These are phyloP conservation scores for Colletotrichum higginsianum DNA, from an alignment of 2,329 filamentous ascomycete genomes.

Conservation along the genomic window DNA sequence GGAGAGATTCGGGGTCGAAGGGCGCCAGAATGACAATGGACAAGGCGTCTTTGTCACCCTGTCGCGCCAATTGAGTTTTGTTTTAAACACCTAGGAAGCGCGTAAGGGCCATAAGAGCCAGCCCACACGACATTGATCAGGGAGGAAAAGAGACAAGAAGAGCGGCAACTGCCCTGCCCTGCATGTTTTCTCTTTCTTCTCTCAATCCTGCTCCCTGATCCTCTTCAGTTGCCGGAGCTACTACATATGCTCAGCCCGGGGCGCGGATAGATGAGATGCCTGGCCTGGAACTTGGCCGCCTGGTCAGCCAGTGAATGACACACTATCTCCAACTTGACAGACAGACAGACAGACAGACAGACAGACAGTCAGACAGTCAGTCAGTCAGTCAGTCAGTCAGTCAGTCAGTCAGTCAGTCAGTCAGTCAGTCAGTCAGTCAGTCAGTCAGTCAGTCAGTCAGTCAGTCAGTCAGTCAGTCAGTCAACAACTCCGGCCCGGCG, in stretches of 20 bases:
- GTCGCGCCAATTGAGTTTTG: neutral
- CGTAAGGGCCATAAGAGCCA: neutral
- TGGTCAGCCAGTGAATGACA: too few relatives aligned
- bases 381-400: too few relatives aligned
- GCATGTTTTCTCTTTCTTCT: neutral
- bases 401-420: too few relatives aligned
- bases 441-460: too few relatives aligned
- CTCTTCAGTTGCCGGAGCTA: neutral
- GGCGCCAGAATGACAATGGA: conserved; percentile 7
- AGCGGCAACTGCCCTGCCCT: neutral
- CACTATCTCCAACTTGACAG: too few relatives aligned
- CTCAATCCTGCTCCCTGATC: accelerated
- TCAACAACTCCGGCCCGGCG: too few relatives aligned
- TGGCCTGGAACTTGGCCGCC: too few relatives aligned
- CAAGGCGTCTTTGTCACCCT: conserved; percentile 20
- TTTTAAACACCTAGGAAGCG: neutral
- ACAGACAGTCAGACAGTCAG: too few relatives aligned
- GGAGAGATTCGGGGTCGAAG: conserved; percentile 3
- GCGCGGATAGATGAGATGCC: neutral
- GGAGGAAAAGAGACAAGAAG: neutral
- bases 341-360: too few relatives aligned
- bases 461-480: too few relatives aligned
- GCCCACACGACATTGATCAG: neutral
- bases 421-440: too few relatives aligned
- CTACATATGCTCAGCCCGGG: neutral